Evolutionary conservation across 2,329 filamentous ascomycete genomes (phyloP).

Genomic region (Cercospora sp.): DNA sequence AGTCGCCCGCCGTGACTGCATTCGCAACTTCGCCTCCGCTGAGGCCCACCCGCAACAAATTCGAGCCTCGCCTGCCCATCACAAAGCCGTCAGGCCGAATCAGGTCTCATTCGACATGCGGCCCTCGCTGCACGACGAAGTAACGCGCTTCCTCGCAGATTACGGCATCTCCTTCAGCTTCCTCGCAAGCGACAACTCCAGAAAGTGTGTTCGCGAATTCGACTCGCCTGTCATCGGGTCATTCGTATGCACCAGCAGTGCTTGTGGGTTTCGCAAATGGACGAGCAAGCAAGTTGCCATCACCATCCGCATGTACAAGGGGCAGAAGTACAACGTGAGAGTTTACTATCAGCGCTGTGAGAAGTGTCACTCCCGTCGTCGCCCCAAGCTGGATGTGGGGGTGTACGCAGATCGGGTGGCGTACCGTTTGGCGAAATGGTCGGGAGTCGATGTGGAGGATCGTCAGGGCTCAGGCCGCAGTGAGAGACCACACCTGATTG

Average conservation of each 20-base stretch:
- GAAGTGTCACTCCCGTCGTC: background rate
- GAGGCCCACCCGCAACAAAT: background rate
- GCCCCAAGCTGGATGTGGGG: background rate
- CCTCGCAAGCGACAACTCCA: background rate
- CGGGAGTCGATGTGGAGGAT: background rate
- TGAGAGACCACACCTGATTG: background rate
- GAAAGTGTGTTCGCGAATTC: background rate
- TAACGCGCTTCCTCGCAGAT: background rate
- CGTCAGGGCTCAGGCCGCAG: background rate
- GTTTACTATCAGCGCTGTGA: background rate
- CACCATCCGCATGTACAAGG: background rate
- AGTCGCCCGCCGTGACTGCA: background rate
- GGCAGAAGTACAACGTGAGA: background rate
- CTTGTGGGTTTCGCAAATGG: background rate
- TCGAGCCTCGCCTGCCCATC: background rate
- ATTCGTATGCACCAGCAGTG: background rate
- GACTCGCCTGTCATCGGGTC: background rate
- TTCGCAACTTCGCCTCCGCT: background rate
- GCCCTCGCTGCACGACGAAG: background rate
- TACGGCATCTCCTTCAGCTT: background rate
- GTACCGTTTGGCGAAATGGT: background rate
- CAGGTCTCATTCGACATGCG: background rate
- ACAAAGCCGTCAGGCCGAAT: background rate
- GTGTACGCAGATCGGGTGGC: background rate
- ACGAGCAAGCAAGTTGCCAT: background rate